Conservation (phyloP, 257 asterid genomes). For the Salvia rosmarinus region DNA sequence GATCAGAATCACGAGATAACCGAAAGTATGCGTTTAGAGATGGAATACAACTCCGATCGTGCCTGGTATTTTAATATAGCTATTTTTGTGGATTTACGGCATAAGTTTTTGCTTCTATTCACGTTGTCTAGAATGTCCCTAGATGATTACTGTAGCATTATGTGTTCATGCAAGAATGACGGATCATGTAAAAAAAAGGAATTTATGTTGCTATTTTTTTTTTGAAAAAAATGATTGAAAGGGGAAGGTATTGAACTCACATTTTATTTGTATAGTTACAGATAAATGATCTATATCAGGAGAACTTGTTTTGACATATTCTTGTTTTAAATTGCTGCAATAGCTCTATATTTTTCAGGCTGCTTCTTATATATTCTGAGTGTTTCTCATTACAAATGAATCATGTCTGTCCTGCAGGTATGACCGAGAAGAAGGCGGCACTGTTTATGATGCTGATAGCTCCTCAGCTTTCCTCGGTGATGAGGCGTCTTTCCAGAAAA, state of each 20-base stretch:
- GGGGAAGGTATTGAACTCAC: constrained; percentile 10
- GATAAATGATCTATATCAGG: not conserved
- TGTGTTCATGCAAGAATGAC: not conserved
- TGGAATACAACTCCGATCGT: constrained; percentile 89
- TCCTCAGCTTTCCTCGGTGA: constrained; percentile 82
- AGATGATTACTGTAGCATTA: not conserved
- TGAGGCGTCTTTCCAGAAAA: constrained; percentile 88
- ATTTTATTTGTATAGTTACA: not conserved
- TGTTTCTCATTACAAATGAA: constrained; percentile 23
- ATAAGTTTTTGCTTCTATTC: constrained; percentile 5
- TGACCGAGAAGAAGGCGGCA: constrained; percentile 89
- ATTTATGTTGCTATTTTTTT: constrained; percentile 15
- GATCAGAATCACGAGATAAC: constrained; percentile 64
- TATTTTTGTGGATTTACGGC: constrained; percentile 3
- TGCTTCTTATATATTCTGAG: not conserved
- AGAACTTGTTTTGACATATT: constrained; percentile 8
- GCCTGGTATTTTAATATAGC: constrained; percentile 67
- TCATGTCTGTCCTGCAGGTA: constrained; percentile 71
- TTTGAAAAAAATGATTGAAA: constrained; percentile 18
- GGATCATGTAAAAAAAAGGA: not conserved
- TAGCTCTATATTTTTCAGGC: not conserved
- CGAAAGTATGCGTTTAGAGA: constrained; percentile 83
- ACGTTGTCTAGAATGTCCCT: not conserved
- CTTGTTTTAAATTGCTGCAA: constrained; percentile 9
- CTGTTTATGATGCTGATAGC: constrained; percentile 65